Percentiles rank a stretch among this genome's conserved stretches.
Conservation (phyloP, 2,329 filamentous ascomycete genomes). For the Stenocarpella maydis region DNA sequence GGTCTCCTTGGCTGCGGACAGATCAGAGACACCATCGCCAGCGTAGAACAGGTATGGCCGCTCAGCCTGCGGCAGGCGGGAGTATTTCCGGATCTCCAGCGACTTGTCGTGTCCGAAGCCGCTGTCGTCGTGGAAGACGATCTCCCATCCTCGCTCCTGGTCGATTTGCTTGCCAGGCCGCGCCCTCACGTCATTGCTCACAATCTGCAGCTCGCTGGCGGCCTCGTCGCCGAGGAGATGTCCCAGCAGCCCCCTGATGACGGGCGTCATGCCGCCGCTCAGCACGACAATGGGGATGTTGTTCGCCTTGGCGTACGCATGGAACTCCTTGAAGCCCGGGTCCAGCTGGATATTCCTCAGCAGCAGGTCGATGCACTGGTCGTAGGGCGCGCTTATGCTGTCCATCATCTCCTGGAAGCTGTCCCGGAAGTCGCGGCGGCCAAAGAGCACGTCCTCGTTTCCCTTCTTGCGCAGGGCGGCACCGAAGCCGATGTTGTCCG, state of each 20-base stretch:
- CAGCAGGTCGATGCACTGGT: conserved; percentile 81
- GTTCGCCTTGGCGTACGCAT: conserved; percentile 79
- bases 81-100: conserved; percentile 87
- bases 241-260: conserved; percentile 84
- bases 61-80: conserved; percentile 70
- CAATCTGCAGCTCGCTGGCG: conserved; percentile 82
- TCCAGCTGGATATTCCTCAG: conserved; percentile 87
- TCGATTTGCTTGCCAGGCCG: conserved; percentile 75
- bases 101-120: conserved; percentile 98
- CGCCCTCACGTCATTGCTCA: conserved; percentile 81
- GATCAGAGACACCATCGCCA: conserved; percentile 91
- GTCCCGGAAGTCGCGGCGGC: conserved; percentile 78
- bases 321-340: conserved; percentile 87
- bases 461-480: conserved; percentile 71
- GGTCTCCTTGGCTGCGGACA: conserved; percentile 91
- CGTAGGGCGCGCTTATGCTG: conserved; percentile 80
- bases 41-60: conserved; percentile 92
- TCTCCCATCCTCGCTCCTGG: conserved; percentile 84
- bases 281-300: conserved; percentile 93
- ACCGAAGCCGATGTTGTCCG: conserved; percentile 91
- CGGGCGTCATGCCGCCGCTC: conserved; percentile 89
- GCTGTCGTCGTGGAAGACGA: conserved; percentile 87
- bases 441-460: conserved; percentile 80
- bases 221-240: conserved; percentile 81
- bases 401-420: conserved; percentile 93